Evolutionary conservation across 768 basidiomycete genomes (phyloP).

Genomic region (Boletus insuetus): DNA sequence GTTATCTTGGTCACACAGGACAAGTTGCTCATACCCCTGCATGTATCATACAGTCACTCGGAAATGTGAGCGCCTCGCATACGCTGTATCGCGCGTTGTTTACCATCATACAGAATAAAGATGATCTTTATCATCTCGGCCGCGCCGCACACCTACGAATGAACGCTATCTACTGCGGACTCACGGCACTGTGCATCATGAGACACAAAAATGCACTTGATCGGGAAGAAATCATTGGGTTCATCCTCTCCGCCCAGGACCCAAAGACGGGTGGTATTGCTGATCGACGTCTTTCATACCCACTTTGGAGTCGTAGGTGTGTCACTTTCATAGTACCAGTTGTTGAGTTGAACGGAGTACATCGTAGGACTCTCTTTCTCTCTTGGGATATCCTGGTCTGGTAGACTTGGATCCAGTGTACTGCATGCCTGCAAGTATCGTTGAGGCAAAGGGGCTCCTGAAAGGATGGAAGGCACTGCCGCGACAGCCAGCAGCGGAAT

Average conservation of each 20-base stretch:
- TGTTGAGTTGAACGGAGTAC: constrained; percentile 3
- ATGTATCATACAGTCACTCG: constrained; percentile 70
- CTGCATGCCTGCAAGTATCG: constrained; percentile 86
- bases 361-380: constrained; percentile 74
- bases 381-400: constrained; percentile 83
- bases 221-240: constrained; percentile 65
- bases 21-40: constrained; percentile 49
- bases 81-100: not conserved
- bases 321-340: not conserved
- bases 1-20: not conserved
- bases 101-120: constrained; percentile 54
- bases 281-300: constrained; percentile 98
- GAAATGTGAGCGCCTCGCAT: constrained; percentile 45
- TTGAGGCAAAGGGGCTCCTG: constrained; percentile 64
- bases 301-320: constrained; percentile 85
- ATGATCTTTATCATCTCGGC: constrained; percentile 89
- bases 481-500: constrained; percentile 14
- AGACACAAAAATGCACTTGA: constrained; percentile 73
- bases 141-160: constrained; percentile 92
- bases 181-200: constrained; percentile 85
- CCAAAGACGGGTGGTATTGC: constrained; percentile 89
- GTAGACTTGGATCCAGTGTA: constrained; percentile 91
- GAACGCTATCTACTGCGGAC: constrained; percentile 97
- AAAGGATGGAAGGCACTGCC: constrained; percentile 43
- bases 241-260: constrained; percentile 92